phyloP scores from a whole-genome alignment of 305 asterid species.

The Ruellia speciosa region DNA sequence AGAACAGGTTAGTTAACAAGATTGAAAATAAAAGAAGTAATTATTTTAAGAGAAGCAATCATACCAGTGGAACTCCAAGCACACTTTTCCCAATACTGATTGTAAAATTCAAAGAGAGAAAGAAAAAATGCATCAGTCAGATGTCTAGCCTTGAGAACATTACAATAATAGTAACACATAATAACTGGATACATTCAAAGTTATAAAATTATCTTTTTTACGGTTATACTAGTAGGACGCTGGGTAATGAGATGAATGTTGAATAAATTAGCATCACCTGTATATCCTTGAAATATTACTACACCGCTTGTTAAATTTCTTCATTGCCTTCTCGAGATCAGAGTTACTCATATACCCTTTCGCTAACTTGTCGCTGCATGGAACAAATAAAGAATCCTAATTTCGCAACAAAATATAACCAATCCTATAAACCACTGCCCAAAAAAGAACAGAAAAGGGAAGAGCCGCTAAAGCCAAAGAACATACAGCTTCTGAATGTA shows the following conservation, averaged over 20 bases:
- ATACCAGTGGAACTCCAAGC: slow-evolving; percentile 78
- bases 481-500: slow-evolving; percentile 62
- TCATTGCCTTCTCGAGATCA: slow-evolving; percentile 75
- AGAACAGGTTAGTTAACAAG: background rate
- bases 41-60: slow-evolving; percentile 17
- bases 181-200: background rate
- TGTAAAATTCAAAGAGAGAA: slow-evolving; percentile 37
- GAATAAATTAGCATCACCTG: slow-evolving; percentile 42
- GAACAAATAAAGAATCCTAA: background rate
- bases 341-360: slow-evolving; percentile 79
- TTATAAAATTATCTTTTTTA: background rate
- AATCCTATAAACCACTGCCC: background rate
- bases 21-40: background rate
- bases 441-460: no score
- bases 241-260: slow-evolving; percentile 4
- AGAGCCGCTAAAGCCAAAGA: slow-evolving; percentile 6
- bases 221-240: background rate
- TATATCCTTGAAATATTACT: slow-evolving; percentile 67
- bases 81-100: slow-evolving; percentile 90
- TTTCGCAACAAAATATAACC: background rate
- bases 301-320: slow-evolving; percentile 54
- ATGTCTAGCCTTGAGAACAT: background rate
- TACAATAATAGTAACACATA: background rate
- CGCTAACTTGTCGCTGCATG: slow-evolving; percentile 62
- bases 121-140: slow-evolving; percentile 25